Conservation (phyloP, 208 protist species). For the Trypanosomatidae sp. region DNA sequence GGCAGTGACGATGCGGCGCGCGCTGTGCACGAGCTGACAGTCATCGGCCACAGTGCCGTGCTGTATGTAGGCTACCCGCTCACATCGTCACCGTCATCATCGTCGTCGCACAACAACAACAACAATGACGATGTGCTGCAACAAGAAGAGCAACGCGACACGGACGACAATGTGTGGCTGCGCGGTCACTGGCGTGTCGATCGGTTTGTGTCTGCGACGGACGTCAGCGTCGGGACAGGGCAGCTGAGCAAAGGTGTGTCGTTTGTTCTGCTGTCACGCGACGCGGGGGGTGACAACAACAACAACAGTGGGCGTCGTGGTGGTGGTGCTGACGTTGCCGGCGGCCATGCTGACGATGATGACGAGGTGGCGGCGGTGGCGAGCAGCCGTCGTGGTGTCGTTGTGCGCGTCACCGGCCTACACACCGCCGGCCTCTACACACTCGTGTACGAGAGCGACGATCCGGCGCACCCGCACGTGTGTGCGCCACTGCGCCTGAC, state of each 20-base stretch:
- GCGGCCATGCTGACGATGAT: conserved; percentile 24
- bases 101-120: too few relatives aligned
- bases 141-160: conserved; percentile 5
- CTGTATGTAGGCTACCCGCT: too few relatives aligned
- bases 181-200: not conserved
- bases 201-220: conserved; percentile 14
- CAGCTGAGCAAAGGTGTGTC: conserved; percentile 24
- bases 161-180: not conserved
- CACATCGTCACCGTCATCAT: too few relatives aligned
- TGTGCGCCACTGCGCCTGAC: conserved; percentile 44
- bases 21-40: too few relatives aligned
- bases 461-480: conserved; percentile 43
- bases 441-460: conserved; percentile 29
- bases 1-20: too few relatives aligned
- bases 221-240: conserved; percentile 17
- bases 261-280: conserved; percentile 20
- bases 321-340: conserved; percentile 20
- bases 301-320: conserved; percentile 7
- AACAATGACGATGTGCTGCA: too few relatives aligned
- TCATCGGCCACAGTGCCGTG: too few relatives aligned
- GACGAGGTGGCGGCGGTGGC: conserved; percentile 9
- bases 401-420: conserved; percentile 38
- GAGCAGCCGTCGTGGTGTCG: conserved; percentile 26
- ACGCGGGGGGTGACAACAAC: conserved; percentile 16
- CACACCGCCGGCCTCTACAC: conserved; percentile 63